Evolutionary conservation across 352 stramenopile species (phyloP).

Genomic region (Phytophthora podocarpi): DNA sequence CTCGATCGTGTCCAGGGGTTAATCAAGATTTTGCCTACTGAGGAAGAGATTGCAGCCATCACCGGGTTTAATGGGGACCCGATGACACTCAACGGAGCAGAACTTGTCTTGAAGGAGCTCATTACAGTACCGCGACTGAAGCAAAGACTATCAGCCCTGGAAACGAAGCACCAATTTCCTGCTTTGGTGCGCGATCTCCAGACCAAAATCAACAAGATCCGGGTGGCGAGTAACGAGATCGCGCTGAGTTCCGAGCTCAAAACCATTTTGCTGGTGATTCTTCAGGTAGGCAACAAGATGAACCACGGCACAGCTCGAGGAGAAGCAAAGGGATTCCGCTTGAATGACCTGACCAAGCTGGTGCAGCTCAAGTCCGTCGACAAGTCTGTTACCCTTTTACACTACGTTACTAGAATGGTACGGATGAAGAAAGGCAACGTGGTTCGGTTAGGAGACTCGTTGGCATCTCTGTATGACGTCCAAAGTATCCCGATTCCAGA

Average conservation of each 20-base stretch:
- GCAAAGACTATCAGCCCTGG: slow-evolving; percentile 59
- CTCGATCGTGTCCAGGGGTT: slow-evolving; percentile 86
- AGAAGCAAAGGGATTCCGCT: slow-evolving; percentile 72
- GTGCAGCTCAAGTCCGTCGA: slow-evolving; percentile 71
- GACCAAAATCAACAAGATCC: slow-evolving; percentile 68
- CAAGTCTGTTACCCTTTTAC: slow-evolving; percentile 66
- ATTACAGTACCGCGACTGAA: slow-evolving; percentile 77
- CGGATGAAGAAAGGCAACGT: slow-evolving; percentile 71
- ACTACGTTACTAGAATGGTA: slow-evolving; percentile 77
- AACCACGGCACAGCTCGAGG: slow-evolving; percentile 75
- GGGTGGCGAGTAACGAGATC: slow-evolving; percentile 62
- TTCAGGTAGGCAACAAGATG: slow-evolving; percentile 89
- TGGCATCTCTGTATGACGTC: slow-evolving; percentile 73
- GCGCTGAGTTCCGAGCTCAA: slow-evolving; percentile 71
- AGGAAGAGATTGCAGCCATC: slow-evolving; percentile 84
- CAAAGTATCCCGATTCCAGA: slow-evolving; percentile 81
- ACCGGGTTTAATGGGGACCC: slow-evolving; percentile 64
- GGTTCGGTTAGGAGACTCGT: slow-evolving; percentile 62
- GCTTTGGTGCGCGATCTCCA: slow-evolving; percentile 65
- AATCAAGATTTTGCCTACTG: slow-evolving; percentile 88
- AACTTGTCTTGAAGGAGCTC: slow-evolving; percentile 80
- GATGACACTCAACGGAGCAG: slow-evolving; percentile 73
- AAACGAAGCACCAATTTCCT: slow-evolving; percentile 73
- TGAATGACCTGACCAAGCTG: slow-evolving; percentile 73
- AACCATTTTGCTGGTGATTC: slow-evolving; percentile 64